phyloP scores from a whole-genome alignment of 2,329 filamentous ascomycete genomes.

The Aspergillus carbonarius region DNA sequence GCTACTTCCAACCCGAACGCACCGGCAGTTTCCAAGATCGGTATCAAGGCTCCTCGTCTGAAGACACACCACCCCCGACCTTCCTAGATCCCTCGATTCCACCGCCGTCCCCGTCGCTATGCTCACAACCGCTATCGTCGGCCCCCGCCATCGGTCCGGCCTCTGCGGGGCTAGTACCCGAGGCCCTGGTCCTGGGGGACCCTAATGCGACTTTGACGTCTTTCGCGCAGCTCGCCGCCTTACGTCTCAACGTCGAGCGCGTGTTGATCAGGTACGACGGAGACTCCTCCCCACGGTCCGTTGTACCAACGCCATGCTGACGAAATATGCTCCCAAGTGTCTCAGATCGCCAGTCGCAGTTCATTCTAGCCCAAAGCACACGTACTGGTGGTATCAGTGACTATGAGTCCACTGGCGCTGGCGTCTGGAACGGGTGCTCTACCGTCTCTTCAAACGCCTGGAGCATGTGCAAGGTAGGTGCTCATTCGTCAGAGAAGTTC shows the following conservation, averaged over 20 bases:
- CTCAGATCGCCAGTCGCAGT: conserved; percentile 50
- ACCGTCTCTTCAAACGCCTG: conserved; percentile 34
- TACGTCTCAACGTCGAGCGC: conserved; percentile 37
- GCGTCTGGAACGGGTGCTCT: conserved; percentile 32
- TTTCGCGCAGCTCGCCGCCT: conserved; percentile 37
- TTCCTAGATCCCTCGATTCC: conserved; percentile 15
- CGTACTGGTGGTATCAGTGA: conserved; percentile 35
- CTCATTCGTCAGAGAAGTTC: background rate
- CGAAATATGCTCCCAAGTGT: conserved; percentile 28
- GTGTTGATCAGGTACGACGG: conserved; percentile 37
- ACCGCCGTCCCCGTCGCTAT: conserved; percentile 14
- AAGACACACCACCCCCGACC: conserved; percentile 5
- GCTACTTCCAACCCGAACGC: conserved; percentile 38
- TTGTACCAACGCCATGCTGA: background rate
- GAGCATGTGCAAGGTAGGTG: conserved; percentile 37
- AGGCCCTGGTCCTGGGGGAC: conserved; percentile 30
- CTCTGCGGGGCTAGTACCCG: conserved; percentile 20
- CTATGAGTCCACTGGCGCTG: conserved; percentile 32
- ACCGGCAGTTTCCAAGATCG: background rate
- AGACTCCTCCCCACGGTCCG: background rate
- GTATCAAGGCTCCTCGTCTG: conserved; percentile 6
- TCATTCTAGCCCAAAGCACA: conserved; percentile 53
- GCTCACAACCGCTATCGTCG: conserved; percentile 8
- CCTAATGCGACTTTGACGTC: conserved; percentile 37
- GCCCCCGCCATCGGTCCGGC: conserved; percentile 12